These are phyloP conservation scores for Trametes maxima DNA, from an alignment of 768 basidiomycete species.

Conservation along the genomic window DNA sequence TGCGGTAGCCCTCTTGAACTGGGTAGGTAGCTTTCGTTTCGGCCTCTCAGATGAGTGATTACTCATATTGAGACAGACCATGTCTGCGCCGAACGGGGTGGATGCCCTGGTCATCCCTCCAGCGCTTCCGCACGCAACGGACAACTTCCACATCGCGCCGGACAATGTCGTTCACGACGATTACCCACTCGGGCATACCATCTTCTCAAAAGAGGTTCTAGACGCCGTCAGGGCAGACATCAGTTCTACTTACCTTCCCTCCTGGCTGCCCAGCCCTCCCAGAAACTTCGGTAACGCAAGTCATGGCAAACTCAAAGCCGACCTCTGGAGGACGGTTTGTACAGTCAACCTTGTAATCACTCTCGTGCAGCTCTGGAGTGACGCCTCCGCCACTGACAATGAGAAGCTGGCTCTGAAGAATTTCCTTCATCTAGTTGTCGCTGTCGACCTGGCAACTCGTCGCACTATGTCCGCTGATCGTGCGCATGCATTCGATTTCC, in stretches of 20 bases:
- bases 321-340: constrained; percentile 38
- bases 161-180: neutral
- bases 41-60: too few relatives aligned
- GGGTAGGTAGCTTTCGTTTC: neutral
- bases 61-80: constrained; percentile 19
- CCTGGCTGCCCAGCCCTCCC: constrained; percentile 20
- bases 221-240: constrained; percentile 3
- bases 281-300: constrained; percentile 15
- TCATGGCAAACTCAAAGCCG: constrained; percentile 28
- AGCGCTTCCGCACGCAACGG: neutral
- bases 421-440: constrained; percentile 5
- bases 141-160: neutral
- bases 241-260: constrained; percentile 5
- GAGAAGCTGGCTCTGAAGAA: constrained; percentile 2
- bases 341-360: constrained; percentile 42
- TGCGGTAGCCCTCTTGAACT: neutral
- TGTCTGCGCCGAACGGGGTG: neutral
- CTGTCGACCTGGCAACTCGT: constrained; percentile 30
- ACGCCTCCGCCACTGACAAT: neutral
- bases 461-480: neutral
- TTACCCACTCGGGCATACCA: neutral
- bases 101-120: neutral
- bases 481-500: constrained; percentile 8
- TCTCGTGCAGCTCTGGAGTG: constrained; percentile 41
- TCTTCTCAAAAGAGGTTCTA: neutral